phyloP scores from a whole-genome alignment of 2,329 filamentous ascomycete genomes.

The Claviceps sp. region DNA sequence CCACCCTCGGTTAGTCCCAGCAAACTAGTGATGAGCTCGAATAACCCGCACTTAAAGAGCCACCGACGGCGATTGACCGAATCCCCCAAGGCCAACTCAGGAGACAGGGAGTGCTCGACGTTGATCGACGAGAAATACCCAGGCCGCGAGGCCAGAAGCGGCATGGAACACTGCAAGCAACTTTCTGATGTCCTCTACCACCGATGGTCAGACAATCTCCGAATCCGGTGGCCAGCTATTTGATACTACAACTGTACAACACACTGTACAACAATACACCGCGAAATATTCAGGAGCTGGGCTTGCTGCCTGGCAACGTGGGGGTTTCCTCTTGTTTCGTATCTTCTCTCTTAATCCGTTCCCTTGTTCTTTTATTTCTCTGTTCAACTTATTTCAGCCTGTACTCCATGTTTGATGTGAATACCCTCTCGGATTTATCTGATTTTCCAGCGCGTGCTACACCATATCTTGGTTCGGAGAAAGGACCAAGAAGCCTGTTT shows the following conservation, averaged over 20 bases:
- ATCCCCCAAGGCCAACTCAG: conserved; percentile 20
- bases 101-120: conserved; percentile 32
- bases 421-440: conserved; percentile 7
- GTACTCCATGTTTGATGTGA: conserved; percentile 2
- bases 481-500: not conserved
- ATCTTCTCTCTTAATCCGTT: not conserved
- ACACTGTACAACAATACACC: not conserved
- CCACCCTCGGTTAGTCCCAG: conserved; percentile 29
- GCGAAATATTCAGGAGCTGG: not conserved
- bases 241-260: conserved; percentile 4
- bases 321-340: not conserved
- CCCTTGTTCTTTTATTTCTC: not conserved
- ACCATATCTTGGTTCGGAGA: conserved; percentile 9
- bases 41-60: conserved; percentile 74
- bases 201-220: conserved; percentile 77
- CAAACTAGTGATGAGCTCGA: conserved; percentile 66
- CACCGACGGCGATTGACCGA: conserved; percentile 54
- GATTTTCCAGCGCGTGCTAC: conserved; percentile 9
- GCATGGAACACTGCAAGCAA: conserved; percentile 87
- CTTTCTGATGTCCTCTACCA: conserved; percentile 83
- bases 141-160: conserved; percentile 42
- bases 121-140: conserved; percentile 41
- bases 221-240: conserved; percentile 49
- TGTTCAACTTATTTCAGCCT: not conserved
- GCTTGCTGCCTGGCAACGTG: not conserved